phyloP scores from a whole-genome alignment of 345 rosid genomes.

The Populus ilicifolia region DNA sequence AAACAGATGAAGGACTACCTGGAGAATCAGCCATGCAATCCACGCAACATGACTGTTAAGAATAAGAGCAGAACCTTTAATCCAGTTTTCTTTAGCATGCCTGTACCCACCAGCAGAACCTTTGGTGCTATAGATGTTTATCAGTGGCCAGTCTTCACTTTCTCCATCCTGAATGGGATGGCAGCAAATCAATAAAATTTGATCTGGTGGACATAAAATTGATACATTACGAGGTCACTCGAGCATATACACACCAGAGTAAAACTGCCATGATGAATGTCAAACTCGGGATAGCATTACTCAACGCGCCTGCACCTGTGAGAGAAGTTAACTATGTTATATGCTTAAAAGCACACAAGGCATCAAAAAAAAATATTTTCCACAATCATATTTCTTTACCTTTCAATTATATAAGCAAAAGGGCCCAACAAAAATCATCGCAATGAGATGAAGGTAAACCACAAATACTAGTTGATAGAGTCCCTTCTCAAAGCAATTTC shows the following conservation, averaged over 20 bases:
- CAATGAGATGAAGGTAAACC: slow-evolving; percentile 38
- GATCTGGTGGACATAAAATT: background rate
- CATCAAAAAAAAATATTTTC: background rate
- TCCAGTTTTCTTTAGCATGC: slow-evolving; percentile 30
- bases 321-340: slow-evolving; percentile 27
- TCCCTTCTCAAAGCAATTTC: slow-evolving; percentile 37
- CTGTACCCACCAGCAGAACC: slow-evolving; percentile 20
- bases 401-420: slow-evolving; percentile 42
- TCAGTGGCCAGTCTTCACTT: slow-evolving; percentile 38
- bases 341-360: background rate
- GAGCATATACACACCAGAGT: slow-evolving; percentile 23
- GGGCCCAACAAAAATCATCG: slow-evolving; percentile 32
- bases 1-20: slow-evolving; percentile 15
- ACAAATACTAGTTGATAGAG: slow-evolving; percentile 39
- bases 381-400: slow-evolving; percentile 10
- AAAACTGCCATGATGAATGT: slow-evolving; percentile 39
- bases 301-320: slow-evolving; percentile 37
- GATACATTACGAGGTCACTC: background rate
- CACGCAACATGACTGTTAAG: slow-evolving; percentile 37
- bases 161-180: slow-evolving; percentile 37
- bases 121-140: slow-evolving; percentile 30
- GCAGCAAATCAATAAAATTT: background rate
- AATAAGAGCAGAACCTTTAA: slow-evolving; percentile 42
- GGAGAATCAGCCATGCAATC: slow-evolving; percentile 42
- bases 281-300: slow-evolving; percentile 41